These are phyloP conservation scores for Aegilops bicornis DNA, from an alignment of 176 grass and related monocot species.

Conservation along the genomic window DNA sequence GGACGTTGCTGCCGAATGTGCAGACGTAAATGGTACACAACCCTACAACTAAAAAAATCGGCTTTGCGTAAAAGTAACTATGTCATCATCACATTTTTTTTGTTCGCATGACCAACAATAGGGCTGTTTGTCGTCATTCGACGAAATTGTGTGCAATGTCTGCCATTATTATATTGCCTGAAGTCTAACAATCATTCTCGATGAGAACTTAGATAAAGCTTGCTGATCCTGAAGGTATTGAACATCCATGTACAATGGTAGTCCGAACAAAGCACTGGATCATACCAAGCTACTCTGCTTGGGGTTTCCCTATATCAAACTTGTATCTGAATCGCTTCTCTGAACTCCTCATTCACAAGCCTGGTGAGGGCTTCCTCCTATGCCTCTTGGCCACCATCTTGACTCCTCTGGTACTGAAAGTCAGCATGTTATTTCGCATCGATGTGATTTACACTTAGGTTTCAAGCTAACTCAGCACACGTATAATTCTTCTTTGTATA, in stretches of 20 bases:
- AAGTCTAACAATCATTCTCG: not conserved
- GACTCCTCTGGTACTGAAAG: slow-evolving; percentile 35
- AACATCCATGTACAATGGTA: slow-evolving; percentile 41
- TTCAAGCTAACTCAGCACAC: not conserved
- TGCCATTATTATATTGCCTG: not conserved
- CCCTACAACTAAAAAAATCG: not conserved
- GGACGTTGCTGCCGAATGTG: slow-evolving; percentile 54
- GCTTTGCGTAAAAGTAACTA: too few relatives aligned
- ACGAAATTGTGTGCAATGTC: not conserved
- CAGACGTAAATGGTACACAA: slow-evolving; percentile 35
- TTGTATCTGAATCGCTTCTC: slow-evolving; percentile 42
- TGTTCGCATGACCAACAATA: not conserved
- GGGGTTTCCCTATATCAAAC: slow-evolving; percentile 35
- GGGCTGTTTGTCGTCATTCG: not conserved
- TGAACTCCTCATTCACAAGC: slow-evolving; percentile 45
- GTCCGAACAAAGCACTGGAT: slow-evolving; percentile 50
- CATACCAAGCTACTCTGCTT: slow-evolving; percentile 31
- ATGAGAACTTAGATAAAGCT: not conserved
- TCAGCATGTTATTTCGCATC: not conserved
- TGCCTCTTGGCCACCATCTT: slow-evolving; percentile 24
- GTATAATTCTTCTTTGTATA: not conserved
- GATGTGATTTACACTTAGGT: not conserved
- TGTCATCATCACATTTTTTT: not conserved
- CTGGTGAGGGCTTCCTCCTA: slow-evolving; percentile 36
- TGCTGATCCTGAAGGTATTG: not conserved